Percentiles rank a stretch among this genome's conserved stretches.
These are phyloP conservation scores for Neurospora africana DNA, from an alignment of 495 filamentous ascomycete species.

Conservation along the genomic window DNA sequence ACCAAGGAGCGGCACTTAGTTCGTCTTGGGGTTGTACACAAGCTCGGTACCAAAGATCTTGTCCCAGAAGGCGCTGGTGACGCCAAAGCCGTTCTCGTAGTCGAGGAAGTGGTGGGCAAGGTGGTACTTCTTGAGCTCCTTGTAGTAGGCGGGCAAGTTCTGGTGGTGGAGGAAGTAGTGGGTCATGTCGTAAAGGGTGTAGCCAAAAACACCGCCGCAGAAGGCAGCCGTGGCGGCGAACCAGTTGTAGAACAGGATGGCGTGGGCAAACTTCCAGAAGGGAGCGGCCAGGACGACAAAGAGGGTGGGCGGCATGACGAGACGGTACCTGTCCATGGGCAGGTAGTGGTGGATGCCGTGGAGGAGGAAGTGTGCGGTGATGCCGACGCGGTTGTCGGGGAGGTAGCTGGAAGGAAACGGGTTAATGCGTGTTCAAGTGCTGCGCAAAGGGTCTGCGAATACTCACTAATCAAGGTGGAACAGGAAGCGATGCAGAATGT, in stretches of 20 bases:
- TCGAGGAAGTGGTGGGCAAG: slow-evolving; percentile 95
- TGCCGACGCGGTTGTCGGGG: slow-evolving; percentile 80
- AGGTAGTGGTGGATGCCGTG: slow-evolving; percentile 98
- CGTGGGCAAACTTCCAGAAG: slow-evolving; percentile 88
- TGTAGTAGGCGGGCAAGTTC: slow-evolving; percentile 80
- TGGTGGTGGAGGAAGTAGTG: slow-evolving; percentile 99
- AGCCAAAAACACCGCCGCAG: slow-evolving; percentile 90
- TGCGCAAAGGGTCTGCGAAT: background rate
- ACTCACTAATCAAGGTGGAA: slow-evolving; percentile 89
- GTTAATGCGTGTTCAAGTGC: slow-evolving; percentile 8
- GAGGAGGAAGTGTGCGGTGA: slow-evolving; percentile 86
- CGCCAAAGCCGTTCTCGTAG: slow-evolving; percentile 95
- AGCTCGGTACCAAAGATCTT: slow-evolving; percentile 82
- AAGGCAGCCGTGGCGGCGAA: slow-evolving; percentile 62
- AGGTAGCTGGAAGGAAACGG: slow-evolving; percentile 48
- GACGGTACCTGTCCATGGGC: slow-evolving; percentile 92
- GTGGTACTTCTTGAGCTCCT: slow-evolving; percentile 89
- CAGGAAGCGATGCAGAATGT: slow-evolving; percentile 77
- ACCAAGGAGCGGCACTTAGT: slow-evolving; percentile 25
- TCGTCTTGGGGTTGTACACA: slow-evolving; percentile 42
- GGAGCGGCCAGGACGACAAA: slow-evolving; percentile 77
- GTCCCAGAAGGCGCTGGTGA: slow-evolving; percentile 98
- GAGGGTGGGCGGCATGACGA: slow-evolving; percentile 93
- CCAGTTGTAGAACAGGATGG: slow-evolving; percentile 80
- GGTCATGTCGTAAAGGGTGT: slow-evolving; percentile 91